Conservation (phyloP, 352 stramenopile species). For the Globisporangium nagaii region DNA sequence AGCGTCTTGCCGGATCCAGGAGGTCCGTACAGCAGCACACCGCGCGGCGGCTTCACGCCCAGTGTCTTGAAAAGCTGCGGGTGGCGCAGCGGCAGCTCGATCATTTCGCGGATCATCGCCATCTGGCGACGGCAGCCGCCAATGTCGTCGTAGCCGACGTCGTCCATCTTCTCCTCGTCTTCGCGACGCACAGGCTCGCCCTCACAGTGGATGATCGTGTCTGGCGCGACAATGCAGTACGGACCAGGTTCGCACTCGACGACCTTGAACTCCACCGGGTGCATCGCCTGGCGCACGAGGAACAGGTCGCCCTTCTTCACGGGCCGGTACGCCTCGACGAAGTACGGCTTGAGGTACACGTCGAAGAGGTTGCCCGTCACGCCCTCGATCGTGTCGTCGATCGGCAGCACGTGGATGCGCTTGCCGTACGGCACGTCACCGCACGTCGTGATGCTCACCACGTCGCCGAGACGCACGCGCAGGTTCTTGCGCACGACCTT, state of each 20-base stretch:
- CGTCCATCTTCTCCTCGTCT: constrained; percentile 98
- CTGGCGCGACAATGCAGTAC: constrained; percentile 98
- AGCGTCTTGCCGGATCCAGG: constrained; percentile 98
- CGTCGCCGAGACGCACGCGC: constrained; percentile 95
- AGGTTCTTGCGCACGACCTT: constrained; percentile 99
- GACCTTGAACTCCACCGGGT: constrained; percentile 99
- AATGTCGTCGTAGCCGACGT: constrained; percentile 99
- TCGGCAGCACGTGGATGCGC: constrained; percentile 97
- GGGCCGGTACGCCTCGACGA: constrained; percentile 98
- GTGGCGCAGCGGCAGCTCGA: constrained; percentile 97
- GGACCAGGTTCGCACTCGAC: constrained; percentile 97
- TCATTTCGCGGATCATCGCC: constrained; percentile 99
- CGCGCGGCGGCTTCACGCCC: constrained; percentile 98
- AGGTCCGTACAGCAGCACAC: constrained; percentile 98
- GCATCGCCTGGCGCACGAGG: constrained; percentile 97
- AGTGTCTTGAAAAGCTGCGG: constrained; percentile 99
- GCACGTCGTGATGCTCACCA: constrained; percentile 96
- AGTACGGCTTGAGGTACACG: constrained; percentile 99
- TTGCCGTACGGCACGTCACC: constrained; percentile 98
- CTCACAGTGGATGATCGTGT: constrained; percentile 99
- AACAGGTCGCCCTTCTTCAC: constrained; percentile 99
- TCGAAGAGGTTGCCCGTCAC: constrained; percentile 99
- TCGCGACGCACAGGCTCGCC: constrained; percentile 97
- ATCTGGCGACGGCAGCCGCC: constrained; percentile 98
- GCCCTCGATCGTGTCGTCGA: constrained; percentile 99